phyloP scores from a whole-genome alignment of 2,329 filamentous ascomycete species.

The Scolecobasidium constrictum region DNA sequence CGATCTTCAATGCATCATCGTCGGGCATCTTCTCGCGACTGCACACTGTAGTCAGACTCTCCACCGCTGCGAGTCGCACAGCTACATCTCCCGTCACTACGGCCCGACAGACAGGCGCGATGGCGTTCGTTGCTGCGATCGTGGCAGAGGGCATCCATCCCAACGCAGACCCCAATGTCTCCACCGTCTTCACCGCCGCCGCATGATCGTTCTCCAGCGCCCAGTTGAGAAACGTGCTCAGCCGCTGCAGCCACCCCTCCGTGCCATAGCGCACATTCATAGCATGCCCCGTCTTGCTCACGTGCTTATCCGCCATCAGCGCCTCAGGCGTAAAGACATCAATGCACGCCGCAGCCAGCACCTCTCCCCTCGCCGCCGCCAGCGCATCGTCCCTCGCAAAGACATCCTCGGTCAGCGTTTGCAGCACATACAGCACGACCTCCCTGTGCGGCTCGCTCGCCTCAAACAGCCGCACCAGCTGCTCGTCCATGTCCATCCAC shows the following conservation, averaged over 20 bases:
- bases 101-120: conserved; percentile 24
- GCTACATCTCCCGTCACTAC: conserved; percentile 22
- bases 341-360: conserved; percentile 79
- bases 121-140: conserved; percentile 7
- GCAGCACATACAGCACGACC: conserved; percentile 77
- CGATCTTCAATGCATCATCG: conserved; percentile 66
- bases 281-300: conserved; percentile 49
- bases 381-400: conserved; percentile 85
- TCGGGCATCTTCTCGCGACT: conserved; percentile 62
- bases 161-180: conserved; percentile 67
- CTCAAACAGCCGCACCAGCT: conserved; percentile 71
- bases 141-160: conserved; percentile 51
- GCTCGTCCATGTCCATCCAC: conserved; percentile 89
- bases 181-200: conserved; percentile 59
- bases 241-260: conserved; percentile 78
- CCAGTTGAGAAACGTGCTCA: conserved; percentile 61
- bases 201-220: conserved; percentile 55
- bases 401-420: conserved; percentile 87
- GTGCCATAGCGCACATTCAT: conserved; percentile 61
- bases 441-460: conserved; percentile 57
- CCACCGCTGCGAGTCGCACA: conserved; percentile 43
- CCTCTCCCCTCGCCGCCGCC: conserved; percentile 69
- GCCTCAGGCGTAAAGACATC: conserved; percentile 80
- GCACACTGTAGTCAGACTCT: conserved; percentile 76
- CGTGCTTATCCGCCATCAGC: conserved; percentile 66